These are phyloP conservation scores for Phytophthora hibernalis DNA, from an alignment of 352 stramenopile genomes.

Conservation along the genomic window DNA sequence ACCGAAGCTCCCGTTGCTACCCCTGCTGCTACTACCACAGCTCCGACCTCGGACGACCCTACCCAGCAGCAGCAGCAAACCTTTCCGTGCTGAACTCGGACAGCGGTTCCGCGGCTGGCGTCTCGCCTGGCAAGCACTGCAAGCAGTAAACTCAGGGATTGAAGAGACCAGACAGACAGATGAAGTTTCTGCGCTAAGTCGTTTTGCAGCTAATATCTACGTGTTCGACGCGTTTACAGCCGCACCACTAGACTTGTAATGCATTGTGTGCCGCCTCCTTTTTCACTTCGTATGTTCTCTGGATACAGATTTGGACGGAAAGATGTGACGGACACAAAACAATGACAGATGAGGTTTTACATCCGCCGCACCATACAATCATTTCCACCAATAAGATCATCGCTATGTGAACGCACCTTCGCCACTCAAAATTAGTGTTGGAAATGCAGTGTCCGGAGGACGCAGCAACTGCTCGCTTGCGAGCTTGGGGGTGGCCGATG, in stretches of 20 bases:
- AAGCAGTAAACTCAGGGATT: slow-evolving; percentile 26
- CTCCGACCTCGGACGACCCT: slow-evolving; percentile 9
- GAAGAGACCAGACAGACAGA: slow-evolving; percentile 5
- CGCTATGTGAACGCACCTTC: too few species aligned
- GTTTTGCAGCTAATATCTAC: slow-evolving; percentile 29
- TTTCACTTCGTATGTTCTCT: too few species aligned
- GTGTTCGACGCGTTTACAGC: slow-evolving; percentile 15
- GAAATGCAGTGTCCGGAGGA: too few species aligned
- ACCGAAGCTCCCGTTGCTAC: not conserved
- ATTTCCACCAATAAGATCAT: too few species aligned
- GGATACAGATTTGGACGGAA: too few species aligned
- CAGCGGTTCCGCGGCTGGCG: slow-evolving; percentile 8
- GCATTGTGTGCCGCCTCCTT: slow-evolving; percentile 10
- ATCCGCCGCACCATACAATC: too few species aligned
- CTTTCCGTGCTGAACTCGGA: slow-evolving; percentile 24
- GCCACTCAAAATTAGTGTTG: too few species aligned
- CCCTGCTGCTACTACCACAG: not conserved
- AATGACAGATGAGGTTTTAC: too few species aligned
- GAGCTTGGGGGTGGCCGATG: too few species aligned
- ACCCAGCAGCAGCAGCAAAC: slow-evolving; percentile 24
- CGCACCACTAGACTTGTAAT: slow-evolving; percentile 23
- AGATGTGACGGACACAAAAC: too few species aligned
- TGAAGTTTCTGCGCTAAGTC: slow-evolving; percentile 10
- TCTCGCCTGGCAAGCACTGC: slow-evolving; percentile 35
- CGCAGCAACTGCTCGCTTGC: too few species aligned